Percentiles rank a stretch among this genome's conserved stretches.
phyloP scores from a whole-genome alignment of 768 basidiomycete species.

The Porpolomopsis calyptriformis region DNA sequence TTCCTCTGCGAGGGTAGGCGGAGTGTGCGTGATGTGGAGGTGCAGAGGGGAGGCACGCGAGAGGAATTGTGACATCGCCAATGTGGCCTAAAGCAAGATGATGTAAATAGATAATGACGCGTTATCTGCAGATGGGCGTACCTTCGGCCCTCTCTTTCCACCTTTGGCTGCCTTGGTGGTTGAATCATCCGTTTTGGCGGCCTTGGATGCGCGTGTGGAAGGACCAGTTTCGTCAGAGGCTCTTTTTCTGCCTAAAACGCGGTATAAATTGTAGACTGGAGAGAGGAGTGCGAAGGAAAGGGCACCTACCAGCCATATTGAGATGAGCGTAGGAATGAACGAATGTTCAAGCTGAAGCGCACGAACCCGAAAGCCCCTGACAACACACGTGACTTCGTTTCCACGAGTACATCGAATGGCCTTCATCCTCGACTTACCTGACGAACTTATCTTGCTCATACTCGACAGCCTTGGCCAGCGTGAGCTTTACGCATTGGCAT shows the following conservation, averaged over 20 bases:
- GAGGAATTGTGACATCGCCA: slow-evolving; percentile 46
- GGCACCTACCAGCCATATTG: neutral
- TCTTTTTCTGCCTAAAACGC: slow-evolving; percentile 25
- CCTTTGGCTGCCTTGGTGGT: slow-evolving; percentile 24
- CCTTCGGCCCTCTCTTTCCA: slow-evolving; percentile 39
- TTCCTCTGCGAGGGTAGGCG: slow-evolving; percentile 33
- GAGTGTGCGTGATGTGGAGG: slow-evolving; percentile 55
- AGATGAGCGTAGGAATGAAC: neutral
- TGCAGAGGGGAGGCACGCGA: slow-evolving; percentile 61
- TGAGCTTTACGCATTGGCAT: no score
- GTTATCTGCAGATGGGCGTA: slow-evolving; percentile 15
- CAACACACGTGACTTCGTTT: neutral
- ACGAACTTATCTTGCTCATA: no score
- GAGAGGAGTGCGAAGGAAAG: neutral
- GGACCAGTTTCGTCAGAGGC: slow-evolving; percentile 27
- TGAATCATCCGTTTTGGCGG: slow-evolving; percentile 35
- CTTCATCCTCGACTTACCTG: no score
- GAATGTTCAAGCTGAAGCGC: neutral
- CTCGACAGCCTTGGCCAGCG: no score
- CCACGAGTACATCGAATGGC: no score
- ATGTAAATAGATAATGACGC: slow-evolving; percentile 4
- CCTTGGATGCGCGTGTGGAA: slow-evolving; percentile 39
- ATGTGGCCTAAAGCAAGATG: slow-evolving; percentile 25
- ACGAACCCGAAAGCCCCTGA: neutral
- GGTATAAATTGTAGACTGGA: neutral